phyloP scores from a whole-genome alignment of 1,139 yeast genomes.

The Suhomyces anneliseae region DNA sequence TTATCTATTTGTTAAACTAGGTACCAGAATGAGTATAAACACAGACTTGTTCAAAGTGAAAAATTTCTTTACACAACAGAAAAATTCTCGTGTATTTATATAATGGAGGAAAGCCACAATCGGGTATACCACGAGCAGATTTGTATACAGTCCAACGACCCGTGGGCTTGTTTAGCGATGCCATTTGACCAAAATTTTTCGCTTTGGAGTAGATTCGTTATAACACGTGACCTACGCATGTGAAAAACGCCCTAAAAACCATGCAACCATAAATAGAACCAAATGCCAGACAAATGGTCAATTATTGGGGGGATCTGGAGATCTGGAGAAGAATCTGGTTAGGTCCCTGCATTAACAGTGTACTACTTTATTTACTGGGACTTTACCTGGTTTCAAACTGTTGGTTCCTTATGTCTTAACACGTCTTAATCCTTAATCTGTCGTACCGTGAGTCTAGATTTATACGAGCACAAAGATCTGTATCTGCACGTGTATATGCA shows the following conservation, averaged over 20 bases:
- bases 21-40: not conserved
- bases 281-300: too few species aligned
- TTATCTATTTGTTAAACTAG: not conserved
- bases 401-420: too few species aligned
- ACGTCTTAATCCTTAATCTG: too few species aligned
- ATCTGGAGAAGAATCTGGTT: too few species aligned
- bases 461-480: too few species aligned
- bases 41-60: not conserved
- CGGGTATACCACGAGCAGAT: conserved; percentile 2
- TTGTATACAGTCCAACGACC: conserved; percentile 6
- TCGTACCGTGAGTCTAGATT: too few species aligned
- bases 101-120: conserved; percentile 8
- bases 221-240: conserved; percentile 10
- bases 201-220: conserved; percentile 6
- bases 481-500: too few species aligned
- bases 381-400: too few species aligned
- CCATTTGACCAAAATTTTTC: conserved; percentile 3
- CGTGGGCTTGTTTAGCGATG: conserved; percentile 6
- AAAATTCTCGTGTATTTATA: conserved; percentile 9
- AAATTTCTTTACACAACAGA: not conserved
- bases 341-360: too few species aligned
- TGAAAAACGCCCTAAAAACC: not conserved
- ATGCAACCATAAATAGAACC: too few species aligned
- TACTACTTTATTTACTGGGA: too few species aligned
- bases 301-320: too few species aligned